Evolutionary conservation across 148 eudicot genomes (phyloP), one percentile per base, ranked within the genome.

Genomic region (Rhododendron griersonianum): DNA sequence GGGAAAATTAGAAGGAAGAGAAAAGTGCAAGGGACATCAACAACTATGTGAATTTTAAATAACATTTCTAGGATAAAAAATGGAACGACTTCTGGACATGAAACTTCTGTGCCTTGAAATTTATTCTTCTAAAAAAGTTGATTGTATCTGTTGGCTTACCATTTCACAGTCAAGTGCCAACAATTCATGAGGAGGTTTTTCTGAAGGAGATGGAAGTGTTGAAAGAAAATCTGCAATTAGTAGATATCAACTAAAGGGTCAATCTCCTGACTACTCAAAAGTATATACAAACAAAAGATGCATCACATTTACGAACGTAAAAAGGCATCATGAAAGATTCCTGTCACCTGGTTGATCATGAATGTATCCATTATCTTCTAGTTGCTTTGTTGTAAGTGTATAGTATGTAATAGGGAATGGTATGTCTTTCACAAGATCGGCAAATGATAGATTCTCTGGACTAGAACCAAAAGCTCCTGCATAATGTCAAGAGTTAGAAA

Each of bases 331-430:
- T 28, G 33, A n/a, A 30, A 25, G 25, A 80, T 81, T 82, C 55
- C 47, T 80, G 65, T 65, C 81, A 97, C 99, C 99, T 88, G 94
- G 91, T 89, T 89, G 90, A 86, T 91, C 88, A 84, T 79, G 47
- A 84, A 91, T 87, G 84, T 97, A 97, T 80, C 98, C 98, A 90
- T 97, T 97, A 74, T 95, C 98, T 87, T 95, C 96, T 84, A 97
- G 89, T 87, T 93, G 93, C 88, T 92, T 93, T 48, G 88, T 87
- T 63, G 98, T 94, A 83, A 97, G 98, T 44, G 96, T 92, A 82
- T 97, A 97, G 90, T 94, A 93, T 28, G 98, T 89, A 80, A 97
- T 51, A 81, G 98, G 95, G 87, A 97, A 97, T 78, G 99, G 98
- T 76, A 91, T 50, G 86, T 92, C 91, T 90, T 91, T 92, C 85